Conservation (phyloP, 75 land plant species). For the Isoetes taiwanensis region DNA sequence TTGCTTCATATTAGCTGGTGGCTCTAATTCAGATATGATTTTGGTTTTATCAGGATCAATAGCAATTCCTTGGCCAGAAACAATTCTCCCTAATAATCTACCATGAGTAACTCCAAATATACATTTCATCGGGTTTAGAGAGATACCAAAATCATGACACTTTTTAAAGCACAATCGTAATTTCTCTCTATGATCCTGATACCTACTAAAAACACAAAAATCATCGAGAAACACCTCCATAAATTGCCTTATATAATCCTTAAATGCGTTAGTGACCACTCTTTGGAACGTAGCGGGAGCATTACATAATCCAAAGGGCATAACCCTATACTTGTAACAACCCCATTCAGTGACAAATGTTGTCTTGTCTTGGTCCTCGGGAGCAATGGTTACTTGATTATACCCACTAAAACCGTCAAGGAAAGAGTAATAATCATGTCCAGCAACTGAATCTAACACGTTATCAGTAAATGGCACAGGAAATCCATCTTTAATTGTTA, state of each 20-base stretch:
- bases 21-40: constrained; percentile 5
- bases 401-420: constrained; percentile 1
- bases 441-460: constrained; percentile 5
- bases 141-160: neutral
- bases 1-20: neutral
- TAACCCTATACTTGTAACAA: neutral
- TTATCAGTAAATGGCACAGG: neutral
- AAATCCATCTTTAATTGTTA: neutral
- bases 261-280: too few relatives aligned
- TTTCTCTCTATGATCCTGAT: too few relatives aligned
- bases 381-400: neutral
- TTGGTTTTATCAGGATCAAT: constrained; percentile 9
- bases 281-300: neutral
- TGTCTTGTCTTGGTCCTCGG: neutral
- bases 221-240: too few relatives aligned
- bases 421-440: constrained; percentile 6
- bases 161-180: constrained; percentile 1
- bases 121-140: neutral
- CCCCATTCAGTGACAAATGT: neutral
- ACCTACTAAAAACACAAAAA: too few relatives aligned
- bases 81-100: constrained; percentile 7
- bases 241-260: too few relatives aligned
- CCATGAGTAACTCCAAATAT: neutral
- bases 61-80: constrained; percentile 5
- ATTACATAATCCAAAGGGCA: constrained; percentile 6